These are phyloP conservation scores for Eimeria sp. DNA, from an alignment of 169 alveolate genomes.

Conservation along the genomic window DNA sequence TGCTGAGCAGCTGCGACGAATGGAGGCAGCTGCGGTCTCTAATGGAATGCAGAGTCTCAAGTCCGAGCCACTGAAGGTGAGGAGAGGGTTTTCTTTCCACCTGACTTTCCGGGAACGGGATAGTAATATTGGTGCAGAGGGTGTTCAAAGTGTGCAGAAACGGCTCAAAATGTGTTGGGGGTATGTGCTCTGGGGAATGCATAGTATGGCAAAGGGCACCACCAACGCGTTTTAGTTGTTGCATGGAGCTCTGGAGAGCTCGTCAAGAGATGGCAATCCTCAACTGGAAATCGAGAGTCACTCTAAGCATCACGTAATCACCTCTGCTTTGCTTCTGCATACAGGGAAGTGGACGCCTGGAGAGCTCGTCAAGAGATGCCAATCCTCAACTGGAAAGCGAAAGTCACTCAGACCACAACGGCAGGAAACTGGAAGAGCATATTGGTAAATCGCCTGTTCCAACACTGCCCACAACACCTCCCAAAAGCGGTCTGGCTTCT, in stretches of 20 bases:
- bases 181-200: not conserved
- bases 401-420: not conserved
- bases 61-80: not conserved
- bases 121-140: not conserved
- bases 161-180: not conserved
- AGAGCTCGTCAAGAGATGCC: not conserved
- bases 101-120: not conserved
- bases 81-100: not conserved
- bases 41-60: not conserved
- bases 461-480: slow-evolving; percentile 60
- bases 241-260: not conserved
- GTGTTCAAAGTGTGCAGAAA: not conserved
- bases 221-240: not conserved
- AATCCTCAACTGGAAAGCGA: not conserved
- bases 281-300: no score
- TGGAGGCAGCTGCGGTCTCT: not conserved
- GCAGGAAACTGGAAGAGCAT: not conserved
- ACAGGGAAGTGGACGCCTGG: not conserved
- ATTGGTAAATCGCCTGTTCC: not conserved
- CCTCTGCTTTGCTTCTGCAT: not conserved
- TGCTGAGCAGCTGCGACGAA: slow-evolving; percentile 38
- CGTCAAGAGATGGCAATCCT: no score
- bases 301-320: not conserved
- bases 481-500: not conserved
- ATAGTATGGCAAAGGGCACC: not conserved